A percentile compares a stretch with the other conserved stretches of the same genome.
phyloP scores from a whole-genome alignment of 352 stramenopile species.

The Pythium brassicae region DNA sequence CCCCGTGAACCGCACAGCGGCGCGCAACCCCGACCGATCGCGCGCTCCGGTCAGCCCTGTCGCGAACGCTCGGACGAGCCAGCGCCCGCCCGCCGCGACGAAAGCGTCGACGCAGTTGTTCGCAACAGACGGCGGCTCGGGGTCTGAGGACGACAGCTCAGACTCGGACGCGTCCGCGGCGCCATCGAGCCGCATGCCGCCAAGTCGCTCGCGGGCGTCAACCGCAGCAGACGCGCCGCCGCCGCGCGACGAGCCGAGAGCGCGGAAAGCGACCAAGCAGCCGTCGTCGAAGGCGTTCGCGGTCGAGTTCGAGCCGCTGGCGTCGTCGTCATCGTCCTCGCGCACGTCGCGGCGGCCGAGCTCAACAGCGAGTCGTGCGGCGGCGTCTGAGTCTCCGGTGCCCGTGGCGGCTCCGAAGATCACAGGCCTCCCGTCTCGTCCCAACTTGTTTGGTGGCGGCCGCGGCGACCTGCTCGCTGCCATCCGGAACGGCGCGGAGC shows the following conservation, averaged over 20 bases:
- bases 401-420: conserved; percentile 10
- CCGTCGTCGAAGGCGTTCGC: conserved; percentile 21
- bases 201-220: not conserved
- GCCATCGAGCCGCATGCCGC: conserved; percentile 7
- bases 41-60: conserved; percentile 14
- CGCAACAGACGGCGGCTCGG: conserved; percentile 10
- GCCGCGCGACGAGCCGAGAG: conserved; percentile 13
- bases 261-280: conserved; percentile 16
- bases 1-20: conserved; percentile 12
- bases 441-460: conserved; percentile 63
- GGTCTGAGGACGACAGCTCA: too few species aligned
- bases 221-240: not conserved
- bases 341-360: conserved; percentile 14
- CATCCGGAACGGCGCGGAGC: conserved; percentile 60
- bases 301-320: conserved; percentile 3
- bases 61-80: conserved; percentile 4
- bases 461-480: conserved; percentile 72
- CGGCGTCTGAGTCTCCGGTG: not conserved
- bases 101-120: conserved; percentile 43
- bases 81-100: conserved; percentile 10
- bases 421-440: conserved; percentile 45
- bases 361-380: conserved; percentile 11
- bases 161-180: conserved; percentile 33
- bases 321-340: conserved; percentile 1
- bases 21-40: conserved; percentile 5